A percentile compares a stretch with the other conserved stretches of the same genome.
These are phyloP conservation scores for Saturnispora mendoncae DNA, from an alignment of 805 yeast genomes.

Conservation along the genomic window DNA sequence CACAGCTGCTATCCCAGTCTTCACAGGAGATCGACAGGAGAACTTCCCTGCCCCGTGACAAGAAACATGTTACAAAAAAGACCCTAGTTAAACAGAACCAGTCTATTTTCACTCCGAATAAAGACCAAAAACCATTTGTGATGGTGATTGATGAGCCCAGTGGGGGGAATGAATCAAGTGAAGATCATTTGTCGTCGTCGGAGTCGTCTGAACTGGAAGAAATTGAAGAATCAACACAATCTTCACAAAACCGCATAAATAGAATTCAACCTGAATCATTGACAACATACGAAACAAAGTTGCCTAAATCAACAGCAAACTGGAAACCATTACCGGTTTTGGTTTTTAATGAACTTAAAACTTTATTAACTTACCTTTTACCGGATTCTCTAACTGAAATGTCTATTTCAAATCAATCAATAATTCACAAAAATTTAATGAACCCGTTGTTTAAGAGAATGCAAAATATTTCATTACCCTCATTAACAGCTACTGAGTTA, in stretches of 20 bases:
- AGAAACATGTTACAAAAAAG: conserved; percentile 1
- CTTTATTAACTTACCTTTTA: conserved; percentile 6
- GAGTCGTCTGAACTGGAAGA: neutral
- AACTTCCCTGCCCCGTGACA: neutral
- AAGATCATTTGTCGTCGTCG: neutral
- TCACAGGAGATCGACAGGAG: neutral
- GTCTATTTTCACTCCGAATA: conserved; percentile 14
- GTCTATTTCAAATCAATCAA: neutral
- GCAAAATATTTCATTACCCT: conserved; percentile 20
- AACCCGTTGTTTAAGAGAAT: conserved; percentile 19
- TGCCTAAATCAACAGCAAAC: conserved; percentile 7
- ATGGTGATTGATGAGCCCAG: neutral
- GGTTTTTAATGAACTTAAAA: conserved; percentile 8
- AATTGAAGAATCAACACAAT: neutral
- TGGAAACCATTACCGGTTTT: conserved; percentile 10
- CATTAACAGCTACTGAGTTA: conserved; percentile 19
- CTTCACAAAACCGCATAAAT: neutral
- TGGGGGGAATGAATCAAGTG: neutral
- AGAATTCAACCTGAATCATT: neutral
- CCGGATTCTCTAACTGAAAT: conserved; percentile 7
- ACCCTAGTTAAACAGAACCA: conserved; percentile 11
- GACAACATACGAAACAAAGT: conserved; percentile 4
- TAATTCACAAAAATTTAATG: conserved; percentile 16
- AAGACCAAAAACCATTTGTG: neutral
- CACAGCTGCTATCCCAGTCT: conserved; percentile 10